Evolutionary conservation across 148 eudicot species (phyloP), one percentile per base, ranked within the genome.

Genomic region (Cornus controversa): DNA sequence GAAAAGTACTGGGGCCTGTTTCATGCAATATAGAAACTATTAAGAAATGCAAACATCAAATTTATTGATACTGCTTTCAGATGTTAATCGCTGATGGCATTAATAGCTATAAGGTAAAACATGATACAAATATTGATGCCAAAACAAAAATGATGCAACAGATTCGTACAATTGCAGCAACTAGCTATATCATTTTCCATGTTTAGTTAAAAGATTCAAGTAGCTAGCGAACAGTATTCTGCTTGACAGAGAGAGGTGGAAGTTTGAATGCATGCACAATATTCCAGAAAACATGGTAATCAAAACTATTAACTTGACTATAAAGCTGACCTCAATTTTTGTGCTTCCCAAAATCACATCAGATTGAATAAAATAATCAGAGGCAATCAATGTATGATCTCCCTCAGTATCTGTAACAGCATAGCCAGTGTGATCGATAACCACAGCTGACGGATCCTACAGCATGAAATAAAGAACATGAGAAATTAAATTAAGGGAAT

Each of bases 381-480:
- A 50, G 18, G 90, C 91, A 80, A 91, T 74, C 75, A 91, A 72
- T 14, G 93, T 89, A 69, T 91, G 92, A 78, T 88, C 91, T 31
- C 96, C 96, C 75, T 89, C 93, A 60, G 76, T 76, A 66, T 77
- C 80, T 53, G 93, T 88, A 57, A 88, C 76, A 25, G 92, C 91
- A 85, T 86, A 91, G 85, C 89, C 78, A 10, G 84, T 85, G 74
- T 91, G 96, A 78, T 91, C 96, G 65, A 91, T 81, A 71, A 88
- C 90, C 86, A 88, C 50, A 18, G 96, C 87, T 26, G 85, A 79
- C 18, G 91, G 72, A 66, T 91, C 91, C 96, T 91, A 81, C 18
- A 62, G 23, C 25, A 63, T 29, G 28, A 26, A 66, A 66, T 25
- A 25, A 27, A 26, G 11, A 37, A n/a, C 27, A n/a, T 40, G 16